phyloP scores from a whole-genome alignment of 2,329 filamentous ascomycete species.

The Aschersonia sp. region DNA sequence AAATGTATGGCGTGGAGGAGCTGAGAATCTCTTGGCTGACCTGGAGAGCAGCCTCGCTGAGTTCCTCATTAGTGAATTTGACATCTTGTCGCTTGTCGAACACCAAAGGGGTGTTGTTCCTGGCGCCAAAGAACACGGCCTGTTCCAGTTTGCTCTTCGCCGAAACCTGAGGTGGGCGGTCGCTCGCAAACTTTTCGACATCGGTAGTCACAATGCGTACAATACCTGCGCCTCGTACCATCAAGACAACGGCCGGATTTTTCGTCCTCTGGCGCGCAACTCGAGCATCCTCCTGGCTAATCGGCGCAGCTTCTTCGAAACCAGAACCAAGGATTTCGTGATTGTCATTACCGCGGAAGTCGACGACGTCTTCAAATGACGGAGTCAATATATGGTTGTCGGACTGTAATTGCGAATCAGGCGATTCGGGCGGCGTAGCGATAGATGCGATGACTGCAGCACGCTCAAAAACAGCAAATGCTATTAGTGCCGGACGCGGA shows the following conservation, averaged over 20 bases:
- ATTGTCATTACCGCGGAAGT: constrained; percentile 53
- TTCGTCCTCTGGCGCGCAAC: constrained; percentile 40
- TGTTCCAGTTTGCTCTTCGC: constrained; percentile 87
- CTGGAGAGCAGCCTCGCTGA: constrained; percentile 61
- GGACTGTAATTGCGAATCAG: constrained; percentile 60
- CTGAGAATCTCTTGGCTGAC: constrained; percentile 72
- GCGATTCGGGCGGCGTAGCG: constrained; percentile 49
- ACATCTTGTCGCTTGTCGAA: constrained; percentile 56
- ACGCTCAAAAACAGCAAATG: constrained; percentile 67
- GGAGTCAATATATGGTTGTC: constrained; percentile 49
- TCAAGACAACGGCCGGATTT: constrained; percentile 45
- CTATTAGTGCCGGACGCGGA: constrained; percentile 64
- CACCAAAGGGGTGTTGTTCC: constrained; percentile 74
- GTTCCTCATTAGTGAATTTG: constrained; percentile 53
- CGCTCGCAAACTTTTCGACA: constrained; percentile 43
- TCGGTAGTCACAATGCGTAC: constrained; percentile 45
- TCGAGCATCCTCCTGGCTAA: constrained; percentile 29
- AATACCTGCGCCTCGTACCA: constrained; percentile 48
- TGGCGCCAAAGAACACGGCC: constrained; percentile 80
- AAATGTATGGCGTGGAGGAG: constrained; percentile 62
- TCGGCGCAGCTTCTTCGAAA: constrained; percentile 39
- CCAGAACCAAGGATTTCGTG: constrained; percentile 52
- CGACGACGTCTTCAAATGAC: constrained; percentile 75
- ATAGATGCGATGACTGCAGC: constrained; percentile 69
- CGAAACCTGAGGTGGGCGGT: constrained; percentile 48